These are phyloP conservation scores for Micromonas pusilla DNA, from an alignment of 139 green algal species.

Conservation along the genomic window DNA sequence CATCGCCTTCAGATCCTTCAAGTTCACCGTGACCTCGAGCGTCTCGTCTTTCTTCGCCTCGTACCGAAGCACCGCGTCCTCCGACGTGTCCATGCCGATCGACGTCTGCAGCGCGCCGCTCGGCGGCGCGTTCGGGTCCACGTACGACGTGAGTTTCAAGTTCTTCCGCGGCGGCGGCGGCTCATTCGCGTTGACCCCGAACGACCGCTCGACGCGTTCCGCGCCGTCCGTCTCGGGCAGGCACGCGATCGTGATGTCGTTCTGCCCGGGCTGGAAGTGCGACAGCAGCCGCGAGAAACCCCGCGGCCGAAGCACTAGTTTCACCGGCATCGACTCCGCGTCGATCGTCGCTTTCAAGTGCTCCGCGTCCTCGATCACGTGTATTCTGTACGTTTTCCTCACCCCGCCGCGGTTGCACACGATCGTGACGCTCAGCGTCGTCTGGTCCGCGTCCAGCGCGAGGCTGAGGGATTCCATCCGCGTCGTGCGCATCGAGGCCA, in stretches of 20 bases:
- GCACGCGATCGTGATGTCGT: conserved; percentile 19
- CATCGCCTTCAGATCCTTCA: conserved; percentile 8
- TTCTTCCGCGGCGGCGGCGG: not conserved
- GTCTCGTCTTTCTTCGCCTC: not conserved
- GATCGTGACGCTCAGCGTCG: not conserved
- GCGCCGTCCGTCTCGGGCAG: not conserved
- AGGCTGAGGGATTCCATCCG: not conserved
- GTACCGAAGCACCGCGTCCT: conserved; percentile 10
- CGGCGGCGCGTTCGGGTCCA: not conserved
- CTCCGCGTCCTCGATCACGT: not conserved
- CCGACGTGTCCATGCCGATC: not conserved
- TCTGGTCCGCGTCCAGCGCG: not conserved
- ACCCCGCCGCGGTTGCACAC: not conserved
- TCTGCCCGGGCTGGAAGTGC: conserved; percentile 1
- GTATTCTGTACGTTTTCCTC: not conserved
- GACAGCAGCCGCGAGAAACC: not conserved
- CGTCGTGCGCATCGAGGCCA: not conserved
- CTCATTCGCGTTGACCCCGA: not conserved
- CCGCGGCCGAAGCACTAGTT: not conserved
- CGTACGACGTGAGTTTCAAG: conserved; percentile 6
- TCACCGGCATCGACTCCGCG: not conserved
- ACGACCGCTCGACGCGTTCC: not conserved
- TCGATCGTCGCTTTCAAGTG: conserved; percentile 4
- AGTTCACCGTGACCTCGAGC: conserved; percentile 18
- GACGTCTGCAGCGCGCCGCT: conserved; percentile 5